These are phyloP conservation scores for Scheffersomyces stipitis DNA, from an alignment of 805 yeast species.

Conservation along the genomic window DNA sequence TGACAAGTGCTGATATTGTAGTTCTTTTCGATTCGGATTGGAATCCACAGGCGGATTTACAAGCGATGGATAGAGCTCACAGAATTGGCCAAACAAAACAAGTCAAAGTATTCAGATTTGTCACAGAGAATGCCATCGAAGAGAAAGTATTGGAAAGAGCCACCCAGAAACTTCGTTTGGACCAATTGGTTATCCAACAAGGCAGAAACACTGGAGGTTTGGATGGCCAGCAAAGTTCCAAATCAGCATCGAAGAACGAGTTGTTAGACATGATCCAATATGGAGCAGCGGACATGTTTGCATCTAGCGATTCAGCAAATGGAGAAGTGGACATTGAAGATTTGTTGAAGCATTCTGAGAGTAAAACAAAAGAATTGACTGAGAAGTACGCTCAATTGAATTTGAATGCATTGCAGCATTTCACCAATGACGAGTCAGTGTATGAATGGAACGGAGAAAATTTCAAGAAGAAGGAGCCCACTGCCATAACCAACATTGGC, in stretches of 20 bases:
- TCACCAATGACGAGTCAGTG: slow-evolving; percentile 64
- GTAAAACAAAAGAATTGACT: slow-evolving; percentile 60
- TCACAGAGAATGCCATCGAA: slow-evolving; percentile 81
- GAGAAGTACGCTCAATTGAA: slow-evolving; percentile 66
- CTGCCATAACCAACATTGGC: slow-evolving; percentile 47
- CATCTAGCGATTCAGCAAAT: slow-evolving; percentile 27
- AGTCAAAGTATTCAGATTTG: slow-evolving; percentile 73
- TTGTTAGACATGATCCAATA: slow-evolving; percentile 78
- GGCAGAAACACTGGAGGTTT: slow-evolving; percentile 47
- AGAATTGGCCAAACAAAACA: slow-evolving; percentile 86
- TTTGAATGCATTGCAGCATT: slow-evolving; percentile 75
- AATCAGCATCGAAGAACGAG: slow-evolving; percentile 62
- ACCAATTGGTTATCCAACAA: slow-evolving; percentile 81
- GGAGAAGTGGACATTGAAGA: slow-evolving; percentile 60
- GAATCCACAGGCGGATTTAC: slow-evolving; percentile 89
- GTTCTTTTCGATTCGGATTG: slow-evolving; percentile 78
- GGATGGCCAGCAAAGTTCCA: slow-evolving; percentile 32
- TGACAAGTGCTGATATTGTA: slow-evolving; percentile 79
- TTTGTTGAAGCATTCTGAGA: slow-evolving; percentile 59
- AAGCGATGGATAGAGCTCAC: slow-evolving; percentile 89
- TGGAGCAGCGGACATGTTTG: slow-evolving; percentile 71
- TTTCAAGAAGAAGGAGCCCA: slow-evolving; percentile 62
- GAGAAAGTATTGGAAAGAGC: slow-evolving; percentile 82
- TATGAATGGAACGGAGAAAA: slow-evolving; percentile 89
- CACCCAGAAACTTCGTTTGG: slow-evolving; percentile 73